Evolutionary conservation across 106 monocot species (phyloP).

Genomic region (Agapanthus africanus): DNA sequence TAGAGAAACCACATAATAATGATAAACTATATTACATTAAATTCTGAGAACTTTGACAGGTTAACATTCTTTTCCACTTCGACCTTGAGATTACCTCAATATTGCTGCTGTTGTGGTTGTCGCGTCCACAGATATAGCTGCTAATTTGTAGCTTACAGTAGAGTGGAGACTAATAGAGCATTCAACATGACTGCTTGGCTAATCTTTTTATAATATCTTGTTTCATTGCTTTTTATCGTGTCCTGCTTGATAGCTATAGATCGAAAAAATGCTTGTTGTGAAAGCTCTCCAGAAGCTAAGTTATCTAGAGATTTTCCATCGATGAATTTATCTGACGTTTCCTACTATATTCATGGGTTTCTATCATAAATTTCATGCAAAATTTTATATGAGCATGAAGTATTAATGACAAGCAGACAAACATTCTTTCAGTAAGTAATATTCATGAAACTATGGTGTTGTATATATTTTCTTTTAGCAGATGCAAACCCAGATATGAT

Average conservation of each 20-base stretch:
- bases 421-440: no score
- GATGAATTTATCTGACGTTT: background rate
- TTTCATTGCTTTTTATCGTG: background rate
- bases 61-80: constrained; percentile 1
- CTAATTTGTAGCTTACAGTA: background rate
- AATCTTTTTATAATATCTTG: background rate
- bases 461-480: no score
- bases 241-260: background rate
- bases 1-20: background rate
- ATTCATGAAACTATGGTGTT: no score
- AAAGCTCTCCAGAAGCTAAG: background rate
- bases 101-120: background rate
- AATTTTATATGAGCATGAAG: background rate
- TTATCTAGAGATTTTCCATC: background rate
- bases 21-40: background rate
- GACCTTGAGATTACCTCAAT: background rate
- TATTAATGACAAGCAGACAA: no score
- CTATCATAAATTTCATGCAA: background rate
- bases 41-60: background rate
- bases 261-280: background rate
- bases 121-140: background rate
- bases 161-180: background rate
- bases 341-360: background rate
- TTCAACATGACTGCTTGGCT: background rate
- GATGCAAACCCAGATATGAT: no score